phyloP scores from a whole-genome alignment of 177 flowering plant species.

The Telopea speciosissima region DNA sequence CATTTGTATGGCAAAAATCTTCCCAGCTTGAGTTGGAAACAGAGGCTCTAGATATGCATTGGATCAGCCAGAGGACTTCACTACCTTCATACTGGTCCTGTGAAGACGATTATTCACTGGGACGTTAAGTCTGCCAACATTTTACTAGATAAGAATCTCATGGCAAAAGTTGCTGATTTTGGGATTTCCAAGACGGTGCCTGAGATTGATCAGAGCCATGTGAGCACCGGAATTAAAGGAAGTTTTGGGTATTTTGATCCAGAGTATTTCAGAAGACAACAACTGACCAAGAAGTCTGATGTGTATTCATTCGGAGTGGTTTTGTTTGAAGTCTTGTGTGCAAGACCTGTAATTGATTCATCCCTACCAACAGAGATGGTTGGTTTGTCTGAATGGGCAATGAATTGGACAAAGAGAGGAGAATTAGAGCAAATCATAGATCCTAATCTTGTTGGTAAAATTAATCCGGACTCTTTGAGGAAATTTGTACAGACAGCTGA shows the following conservation, averaged over 20 bases:
- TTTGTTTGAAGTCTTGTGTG: constrained; percentile 72
- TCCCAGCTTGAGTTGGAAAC: constrained; percentile 64
- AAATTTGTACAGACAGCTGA: constrained; percentile 66
- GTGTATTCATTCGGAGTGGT: constrained; percentile 93
- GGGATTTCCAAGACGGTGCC: constrained; percentile 85
- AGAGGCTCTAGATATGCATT: constrained; percentile 76
- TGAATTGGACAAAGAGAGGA: constrained; percentile 42
- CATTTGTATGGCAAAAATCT: constrained; percentile 60
- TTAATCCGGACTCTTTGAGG: constrained; percentile 47
- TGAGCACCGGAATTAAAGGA: constrained; percentile 86
- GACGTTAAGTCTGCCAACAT: constrained; percentile 91
- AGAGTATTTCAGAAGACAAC: constrained; percentile 71
- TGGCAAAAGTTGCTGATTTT: constrained; percentile 90
- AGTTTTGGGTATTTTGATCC: constrained; percentile 94
- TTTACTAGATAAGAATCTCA: constrained; percentile 62
- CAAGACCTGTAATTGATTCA: constrained; percentile 82
- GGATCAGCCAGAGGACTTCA: constrained; percentile 90
- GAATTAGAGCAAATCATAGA: constrained; percentile 52
- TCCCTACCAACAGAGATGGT: constrained; percentile 68
- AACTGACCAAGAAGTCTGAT: constrained; percentile 80
- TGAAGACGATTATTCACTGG: constrained; percentile 75
- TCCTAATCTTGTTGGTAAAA: constrained; percentile 38
- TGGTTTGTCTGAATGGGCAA: constrained; percentile 68
- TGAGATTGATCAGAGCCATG: constrained; percentile 67
- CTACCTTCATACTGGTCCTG: constrained; percentile 81